Conservation (phyloP, 1,284 basidiomycete genomes). For the Rhodotorula sp. region DNA sequence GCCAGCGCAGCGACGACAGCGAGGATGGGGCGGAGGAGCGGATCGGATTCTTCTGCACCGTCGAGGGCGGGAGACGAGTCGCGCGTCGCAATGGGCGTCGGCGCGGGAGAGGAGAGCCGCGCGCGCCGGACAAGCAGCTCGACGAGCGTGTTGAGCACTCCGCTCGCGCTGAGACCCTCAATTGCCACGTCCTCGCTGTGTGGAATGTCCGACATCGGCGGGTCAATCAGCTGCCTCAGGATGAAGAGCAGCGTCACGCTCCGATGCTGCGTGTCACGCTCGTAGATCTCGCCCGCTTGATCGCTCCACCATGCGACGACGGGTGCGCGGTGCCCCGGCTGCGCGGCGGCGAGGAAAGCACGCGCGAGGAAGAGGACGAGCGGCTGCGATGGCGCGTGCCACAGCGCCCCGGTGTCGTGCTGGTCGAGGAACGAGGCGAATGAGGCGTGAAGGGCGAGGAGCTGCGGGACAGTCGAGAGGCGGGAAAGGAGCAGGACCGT, state of each 20-base stretch:
- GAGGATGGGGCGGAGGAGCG: constrained; percentile 1
- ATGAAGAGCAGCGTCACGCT: constrained; percentile 68
- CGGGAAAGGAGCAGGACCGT: constrained; percentile 3
- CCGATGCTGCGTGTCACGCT: constrained; percentile 60
- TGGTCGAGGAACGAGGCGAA: constrained; percentile 59
- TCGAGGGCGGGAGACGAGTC: background rate
- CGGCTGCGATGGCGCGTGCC: constrained; percentile 71
- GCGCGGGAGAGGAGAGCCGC: constrained; percentile 57
- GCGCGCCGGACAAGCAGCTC: constrained; percentile 50
- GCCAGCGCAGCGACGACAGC: background rate
- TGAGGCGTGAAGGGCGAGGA: constrained; percentile 69
- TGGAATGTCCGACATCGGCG: background rate
- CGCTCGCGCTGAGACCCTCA: constrained; percentile 14
- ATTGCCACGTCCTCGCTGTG: background rate
- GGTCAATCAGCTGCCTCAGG: constrained; percentile 68
- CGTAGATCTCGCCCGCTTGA: constrained; percentile 69
- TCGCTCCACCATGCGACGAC: constrained; percentile 80
- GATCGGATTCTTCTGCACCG: background rate
- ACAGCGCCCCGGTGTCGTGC: constrained; percentile 54
- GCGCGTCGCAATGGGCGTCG: constrained; percentile 49
- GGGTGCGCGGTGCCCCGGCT: constrained; percentile 85
- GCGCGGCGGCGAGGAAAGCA: constrained; percentile 78
- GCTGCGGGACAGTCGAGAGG: constrained; percentile 54
- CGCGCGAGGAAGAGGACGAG: constrained; percentile 66
- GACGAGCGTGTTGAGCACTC: constrained; percentile 18